phyloP scores from a whole-genome alignment of 2,329 filamentous ascomycete genomes.

The Myriosclerotinia scirpicola region DNA sequence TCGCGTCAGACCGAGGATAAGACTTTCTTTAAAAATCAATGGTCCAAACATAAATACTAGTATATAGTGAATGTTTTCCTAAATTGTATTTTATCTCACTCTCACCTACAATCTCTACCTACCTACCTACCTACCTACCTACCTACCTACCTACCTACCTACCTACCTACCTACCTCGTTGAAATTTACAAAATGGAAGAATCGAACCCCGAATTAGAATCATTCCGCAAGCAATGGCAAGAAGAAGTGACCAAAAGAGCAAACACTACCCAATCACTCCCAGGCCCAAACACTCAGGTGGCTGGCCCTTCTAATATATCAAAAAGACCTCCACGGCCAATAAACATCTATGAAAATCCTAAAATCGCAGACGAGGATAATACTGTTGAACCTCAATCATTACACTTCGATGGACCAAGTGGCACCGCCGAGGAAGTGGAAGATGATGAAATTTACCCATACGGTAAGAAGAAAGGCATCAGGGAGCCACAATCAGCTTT shows the following conservation, averaged over 20 bases:
- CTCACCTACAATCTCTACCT: not conserved
- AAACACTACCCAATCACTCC: conserved; percentile 27
- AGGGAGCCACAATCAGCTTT: conserved; percentile 71
- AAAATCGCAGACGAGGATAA: conserved; percentile 30
- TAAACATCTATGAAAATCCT: not conserved
- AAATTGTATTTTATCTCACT: not conserved
- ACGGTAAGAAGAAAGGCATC: conserved; percentile 24
- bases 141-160: no score
- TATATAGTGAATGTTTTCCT: not conserved
- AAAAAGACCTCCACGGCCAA: conserved; percentile 28
- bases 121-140: no score
- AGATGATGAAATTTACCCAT: conserved; percentile 11
- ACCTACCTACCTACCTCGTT: no score
- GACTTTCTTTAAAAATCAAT: not conserved
- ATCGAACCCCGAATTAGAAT: conserved; percentile 72
- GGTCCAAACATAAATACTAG: not conserved
- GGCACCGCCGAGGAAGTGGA: conserved; percentile 18
- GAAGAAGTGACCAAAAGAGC: conserved; percentile 56
- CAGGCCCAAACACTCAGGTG: conserved; percentile 14
- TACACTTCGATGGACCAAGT: conserved; percentile 26
- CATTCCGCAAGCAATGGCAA: conserved; percentile 82
- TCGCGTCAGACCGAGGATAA: no score
- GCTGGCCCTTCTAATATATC: conserved; percentile 28
- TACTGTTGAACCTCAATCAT: conserved; percentile 22
- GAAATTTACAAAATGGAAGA: conserved; percentile 40